Conservation (phyloP, 805 yeast species). For the Schizosaccharomyces cryophilus region DNA sequence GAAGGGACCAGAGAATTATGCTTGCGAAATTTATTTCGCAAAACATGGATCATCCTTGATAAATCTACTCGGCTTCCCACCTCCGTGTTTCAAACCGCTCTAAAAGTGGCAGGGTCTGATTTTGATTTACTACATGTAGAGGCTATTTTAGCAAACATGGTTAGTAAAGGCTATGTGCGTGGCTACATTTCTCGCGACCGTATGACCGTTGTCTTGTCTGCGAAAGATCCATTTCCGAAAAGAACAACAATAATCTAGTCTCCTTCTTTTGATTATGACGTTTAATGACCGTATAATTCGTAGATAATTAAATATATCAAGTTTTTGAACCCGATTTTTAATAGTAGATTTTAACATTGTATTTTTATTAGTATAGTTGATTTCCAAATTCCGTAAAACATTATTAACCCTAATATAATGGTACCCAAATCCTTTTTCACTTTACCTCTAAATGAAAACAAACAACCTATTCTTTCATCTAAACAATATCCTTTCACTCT, state of each 20-base stretch:
- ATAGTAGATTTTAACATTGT: too few species aligned
- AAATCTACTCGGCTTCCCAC: conserved; percentile 13
- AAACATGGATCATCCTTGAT: conserved; percentile 13
- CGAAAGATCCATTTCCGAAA: conserved; percentile 44
- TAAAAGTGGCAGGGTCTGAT: conserved; percentile 7
- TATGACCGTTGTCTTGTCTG: conserved; percentile 49
- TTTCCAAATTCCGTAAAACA: too few species aligned
- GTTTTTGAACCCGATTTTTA: too few species aligned
- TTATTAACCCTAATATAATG: too few species aligned
- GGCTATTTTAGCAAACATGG: conserved; percentile 41
- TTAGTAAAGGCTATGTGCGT: conserved; percentile 34
- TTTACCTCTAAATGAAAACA: too few species aligned
- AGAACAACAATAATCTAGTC: not conserved
- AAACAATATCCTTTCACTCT: too few species aligned
- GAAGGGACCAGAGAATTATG: conserved; percentile 28
- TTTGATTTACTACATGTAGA: conserved; percentile 31
- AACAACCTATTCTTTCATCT: too few species aligned
- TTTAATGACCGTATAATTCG: too few species aligned
- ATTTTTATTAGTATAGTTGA: too few species aligned
- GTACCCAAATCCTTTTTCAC: too few species aligned
- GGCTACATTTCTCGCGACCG: conserved; percentile 67
- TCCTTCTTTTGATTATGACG: not conserved
- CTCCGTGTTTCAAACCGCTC: not conserved
- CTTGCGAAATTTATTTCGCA: conserved; percentile 26
- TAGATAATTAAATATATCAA: too few species aligned